These are phyloP conservation scores for Alternaria sp. DNA, from an alignment of 2,329 filamentous ascomycete species.

Conservation along the genomic window DNA sequence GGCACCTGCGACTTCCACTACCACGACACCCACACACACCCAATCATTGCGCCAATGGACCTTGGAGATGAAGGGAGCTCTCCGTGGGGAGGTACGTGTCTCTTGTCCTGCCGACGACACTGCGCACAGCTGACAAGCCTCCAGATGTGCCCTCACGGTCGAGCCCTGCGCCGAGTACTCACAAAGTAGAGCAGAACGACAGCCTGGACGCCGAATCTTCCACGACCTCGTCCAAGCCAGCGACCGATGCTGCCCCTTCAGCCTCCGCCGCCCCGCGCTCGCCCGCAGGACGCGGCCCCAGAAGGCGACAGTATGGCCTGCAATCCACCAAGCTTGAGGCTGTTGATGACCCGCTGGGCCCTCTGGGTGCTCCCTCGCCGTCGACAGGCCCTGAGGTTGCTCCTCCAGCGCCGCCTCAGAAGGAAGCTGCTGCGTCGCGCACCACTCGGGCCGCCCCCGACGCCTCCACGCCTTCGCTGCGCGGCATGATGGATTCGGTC, in stretches of 20 bases:
- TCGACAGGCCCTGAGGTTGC: slow-evolving; percentile 61
- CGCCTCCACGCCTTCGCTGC: slow-evolving; percentile 57
- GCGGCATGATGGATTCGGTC: slow-evolving; percentile 67
- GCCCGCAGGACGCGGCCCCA: slow-evolving; percentile 57
- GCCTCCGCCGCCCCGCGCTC: slow-evolving; percentile 54
- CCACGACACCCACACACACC: slow-evolving; percentile 15
- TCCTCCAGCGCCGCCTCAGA: slow-evolving; percentile 70
- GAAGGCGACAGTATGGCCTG: slow-evolving; percentile 68
- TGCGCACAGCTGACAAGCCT: slow-evolving; percentile 20
- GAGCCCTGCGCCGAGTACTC: slow-evolving; percentile 49
- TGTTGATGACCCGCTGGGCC: slow-evolving; percentile 77
- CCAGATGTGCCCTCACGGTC: slow-evolving; percentile 57
- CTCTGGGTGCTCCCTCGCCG: slow-evolving; percentile 71
- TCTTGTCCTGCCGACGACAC: not conserved
- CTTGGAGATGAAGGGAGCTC: slow-evolving; percentile 52
- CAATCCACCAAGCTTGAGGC: slow-evolving; percentile 80
- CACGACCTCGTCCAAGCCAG: slow-evolving; percentile 23
- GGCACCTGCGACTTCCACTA: slow-evolving; percentile 9
- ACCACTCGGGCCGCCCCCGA: slow-evolving; percentile 59
- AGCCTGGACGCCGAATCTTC: slow-evolving; percentile 36
- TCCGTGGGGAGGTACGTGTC: slow-evolving; percentile 50
- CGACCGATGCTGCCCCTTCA: slow-evolving; percentile 40
- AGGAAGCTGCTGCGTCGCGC: slow-evolving; percentile 62
- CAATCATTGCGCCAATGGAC: slow-evolving; percentile 44
- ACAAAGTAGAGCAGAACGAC: slow-evolving; percentile 47